Evolutionary conservation across 2,329 filamentous ascomycete genomes (phyloP).

Genomic region (Claviceps paspali): DNA sequence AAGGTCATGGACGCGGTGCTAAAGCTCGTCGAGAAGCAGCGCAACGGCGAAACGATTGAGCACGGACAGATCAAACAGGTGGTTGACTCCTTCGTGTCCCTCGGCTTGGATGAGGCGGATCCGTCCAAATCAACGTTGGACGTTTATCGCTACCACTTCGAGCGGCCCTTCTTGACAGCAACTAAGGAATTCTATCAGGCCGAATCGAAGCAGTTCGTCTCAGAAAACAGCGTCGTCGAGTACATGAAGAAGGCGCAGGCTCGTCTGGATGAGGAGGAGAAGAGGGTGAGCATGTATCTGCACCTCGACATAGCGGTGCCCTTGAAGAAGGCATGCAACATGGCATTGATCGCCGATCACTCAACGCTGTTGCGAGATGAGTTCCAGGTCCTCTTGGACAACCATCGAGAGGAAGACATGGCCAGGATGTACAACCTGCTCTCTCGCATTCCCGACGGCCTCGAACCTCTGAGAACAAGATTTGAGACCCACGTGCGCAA

Average conservation of each 20-base stretch:
- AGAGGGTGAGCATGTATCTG: slow-evolving; percentile 80
- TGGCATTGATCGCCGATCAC: slow-evolving; percentile 80
- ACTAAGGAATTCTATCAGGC: slow-evolving; percentile 77
- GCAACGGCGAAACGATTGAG: slow-evolving; percentile 95
- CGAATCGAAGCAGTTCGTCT: slow-evolving; percentile 87
- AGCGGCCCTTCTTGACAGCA: slow-evolving; percentile 76
- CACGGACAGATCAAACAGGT: slow-evolving; percentile 94
- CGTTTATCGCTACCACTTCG: slow-evolving; percentile 85
- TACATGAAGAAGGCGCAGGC: slow-evolving; percentile 99
- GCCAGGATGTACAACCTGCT: slow-evolving; percentile 91
- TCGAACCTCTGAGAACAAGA: slow-evolving; percentile 71
- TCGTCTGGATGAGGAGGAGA: slow-evolving; percentile 82
- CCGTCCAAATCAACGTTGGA: slow-evolving; percentile 88
- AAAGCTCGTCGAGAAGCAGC: slow-evolving; percentile 90
- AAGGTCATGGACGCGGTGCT: slow-evolving; percentile 94
- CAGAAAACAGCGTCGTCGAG: slow-evolving; percentile 93
- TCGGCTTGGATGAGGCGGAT: slow-evolving; percentile 87
- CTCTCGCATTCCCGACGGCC: slow-evolving; percentile 73
- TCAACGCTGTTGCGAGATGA: slow-evolving; percentile 78
- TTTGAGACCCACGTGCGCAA: slow-evolving; percentile 91
- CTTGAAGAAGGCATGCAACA: slow-evolving; percentile 76
- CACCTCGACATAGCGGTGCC: slow-evolving; percentile 76
- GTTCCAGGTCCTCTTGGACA: slow-evolving; percentile 85
- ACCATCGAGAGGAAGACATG: slow-evolving; percentile 90
- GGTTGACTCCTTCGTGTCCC: slow-evolving; percentile 88